Conservation (phyloP, 495 filamentous ascomycete genomes). For the Tuber umbilicatum region DNA sequence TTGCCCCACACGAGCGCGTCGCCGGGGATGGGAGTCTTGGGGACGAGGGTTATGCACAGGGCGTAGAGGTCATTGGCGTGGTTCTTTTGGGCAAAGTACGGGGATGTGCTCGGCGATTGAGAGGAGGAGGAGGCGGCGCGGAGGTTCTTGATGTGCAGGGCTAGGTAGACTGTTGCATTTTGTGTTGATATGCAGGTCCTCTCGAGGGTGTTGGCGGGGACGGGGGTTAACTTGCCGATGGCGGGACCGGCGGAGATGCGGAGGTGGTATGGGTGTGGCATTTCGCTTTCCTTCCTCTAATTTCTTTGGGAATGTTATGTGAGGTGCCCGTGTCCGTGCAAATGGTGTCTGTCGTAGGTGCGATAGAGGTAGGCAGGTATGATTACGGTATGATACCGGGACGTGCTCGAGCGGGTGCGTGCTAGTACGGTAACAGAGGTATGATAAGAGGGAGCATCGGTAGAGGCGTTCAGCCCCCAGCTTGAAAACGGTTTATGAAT, state of each 20-base stretch:
- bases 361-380: too few relatives aligned
- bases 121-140: constrained; percentile 9
- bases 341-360: too few relatives aligned
- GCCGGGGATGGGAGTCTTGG: constrained; percentile 53
- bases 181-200: constrained; percentile 54
- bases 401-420: too few relatives aligned
- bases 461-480: too few relatives aligned
- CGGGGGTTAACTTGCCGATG: constrained; percentile 62
- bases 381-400: too few relatives aligned
- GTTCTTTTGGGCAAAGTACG: constrained; percentile 64
- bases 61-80: constrained; percentile 74
- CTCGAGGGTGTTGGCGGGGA: constrained; percentile 63
- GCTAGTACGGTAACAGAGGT: too few relatives aligned
- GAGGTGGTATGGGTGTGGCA: constrained; percentile 51
- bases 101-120: constrained; percentile 21
- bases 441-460: too few relatives aligned
- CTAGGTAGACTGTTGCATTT: constrained; percentile 22
- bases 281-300: not conserved
- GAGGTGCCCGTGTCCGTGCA: too few relatives aligned
- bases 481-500: too few relatives aligned
- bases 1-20: constrained; percentile 81
- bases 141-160: constrained; percentile 31
- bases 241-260: constrained; percentile 66
- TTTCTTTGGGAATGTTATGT: not conserved
- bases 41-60: constrained; percentile 68